Conservation (phyloP, 2,329 filamentous ascomycete genomes). For the Cordyceps tenuipes region DNA sequence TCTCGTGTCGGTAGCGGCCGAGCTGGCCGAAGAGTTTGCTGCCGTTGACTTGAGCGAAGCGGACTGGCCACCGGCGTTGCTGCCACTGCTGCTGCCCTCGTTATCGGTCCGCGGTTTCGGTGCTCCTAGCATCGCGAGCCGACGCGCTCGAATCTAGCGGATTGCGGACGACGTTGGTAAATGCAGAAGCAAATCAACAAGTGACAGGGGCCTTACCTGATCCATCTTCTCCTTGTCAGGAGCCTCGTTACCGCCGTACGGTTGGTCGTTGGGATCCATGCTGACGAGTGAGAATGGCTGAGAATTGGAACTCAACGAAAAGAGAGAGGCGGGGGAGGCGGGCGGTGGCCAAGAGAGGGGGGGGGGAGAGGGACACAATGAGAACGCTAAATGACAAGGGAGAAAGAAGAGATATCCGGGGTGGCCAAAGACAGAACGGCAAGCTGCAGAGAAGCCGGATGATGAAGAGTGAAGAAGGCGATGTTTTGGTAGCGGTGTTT, state of each 20-base stretch:
- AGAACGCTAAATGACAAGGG: not conserved
- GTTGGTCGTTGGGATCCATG: slow-evolving; percentile 41
- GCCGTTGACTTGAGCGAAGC: not conserved
- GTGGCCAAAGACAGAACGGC: slow-evolving; percentile 3
- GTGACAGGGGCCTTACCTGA: slow-evolving; percentile 28
- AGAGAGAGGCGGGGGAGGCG: not conserved
- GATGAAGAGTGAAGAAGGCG: not conserved
- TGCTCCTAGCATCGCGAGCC: slow-evolving; percentile 41
- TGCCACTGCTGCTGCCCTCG: not conserved
- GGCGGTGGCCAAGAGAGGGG: not conserved
- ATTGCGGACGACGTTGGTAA: not conserved
- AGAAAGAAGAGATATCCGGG: not conserved
- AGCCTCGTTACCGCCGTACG: slow-evolving; percentile 37
- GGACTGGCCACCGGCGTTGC: not conserved
- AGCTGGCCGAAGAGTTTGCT: slow-evolving; percentile 8
- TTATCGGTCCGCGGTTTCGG: slow-evolving; percentile 19
- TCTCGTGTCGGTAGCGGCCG: slow-evolving; percentile 20
- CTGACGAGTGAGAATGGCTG: not conserved
- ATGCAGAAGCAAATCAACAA: not conserved
- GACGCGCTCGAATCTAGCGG: slow-evolving; percentile 38
- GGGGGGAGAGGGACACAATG: not conserved
- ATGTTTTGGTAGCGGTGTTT: not conserved
- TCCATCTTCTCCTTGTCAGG: slow-evolving; percentile 53
- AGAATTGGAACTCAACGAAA: not conserved
- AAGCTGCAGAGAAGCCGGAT: not conserved